Base-by-base conservation (phyloP, 2,329 filamentous ascomycete species). In the Pyricularia grisea region DNA sequence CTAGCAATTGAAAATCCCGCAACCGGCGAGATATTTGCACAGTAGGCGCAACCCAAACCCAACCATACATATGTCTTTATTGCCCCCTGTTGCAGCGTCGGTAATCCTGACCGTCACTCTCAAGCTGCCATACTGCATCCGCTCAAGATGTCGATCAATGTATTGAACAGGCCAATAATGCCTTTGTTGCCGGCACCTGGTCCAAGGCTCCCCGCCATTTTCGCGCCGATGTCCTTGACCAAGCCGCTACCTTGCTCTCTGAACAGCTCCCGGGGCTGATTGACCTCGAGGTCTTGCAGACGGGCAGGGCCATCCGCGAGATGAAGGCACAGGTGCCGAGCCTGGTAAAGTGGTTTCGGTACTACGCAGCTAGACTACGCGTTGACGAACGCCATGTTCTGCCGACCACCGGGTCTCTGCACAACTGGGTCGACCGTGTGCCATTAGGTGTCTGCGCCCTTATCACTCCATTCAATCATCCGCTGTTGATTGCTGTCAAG, bases 251-350 rank as follows among this genome's bases (percentile, higher is more conserved):
- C 0, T 79, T 89, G 0, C 81, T 92, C 3, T 80, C 81, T 1
- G 75, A 76, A 0, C 79, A 82, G 9, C 79, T 92, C 0, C 81
- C 85, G 0, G 76, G 79, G 0, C 82, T 92, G 58, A 88, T 92
- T 67, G 76, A 79, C 10, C 81, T 91, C 4, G 90, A 92, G 76
- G 87, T 90, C 9, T 79, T 77, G 42, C 90, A 92, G 76, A 92
- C 90, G 0, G 90, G 90, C 2, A 86, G 90, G 0, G 86, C 87
- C 0, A 80, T 90, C 31, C 86, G 89, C 30, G 90, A 92, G 76
- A 91, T 92, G 88, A 82, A 83, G 66, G 88, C 89, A 1, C 90
- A 92, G 75, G 85, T 90, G 5, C 86, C 87, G 0, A 87, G 85
- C 0, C 81, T 92, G 0, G 83, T 88, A 0, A 85, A 87, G 63